Evolutionary conservation across 2,329 filamentous ascomycete species (phyloP).

Genomic region (Cercospora sp.): DNA sequence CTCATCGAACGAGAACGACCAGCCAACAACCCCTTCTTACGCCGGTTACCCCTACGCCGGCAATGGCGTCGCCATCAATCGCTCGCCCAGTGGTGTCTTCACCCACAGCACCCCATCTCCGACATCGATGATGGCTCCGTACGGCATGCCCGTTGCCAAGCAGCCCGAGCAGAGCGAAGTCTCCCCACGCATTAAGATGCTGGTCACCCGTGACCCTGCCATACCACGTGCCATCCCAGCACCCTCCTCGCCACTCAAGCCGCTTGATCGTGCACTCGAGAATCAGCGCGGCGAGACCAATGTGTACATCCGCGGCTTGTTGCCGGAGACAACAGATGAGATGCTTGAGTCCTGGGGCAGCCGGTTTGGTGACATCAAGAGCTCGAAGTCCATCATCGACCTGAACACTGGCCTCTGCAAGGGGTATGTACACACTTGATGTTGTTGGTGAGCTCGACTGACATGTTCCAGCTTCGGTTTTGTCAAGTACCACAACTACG

Average conservation of each 20-base stretch:
- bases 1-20: slow-evolving; percentile 56
- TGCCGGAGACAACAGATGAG: slow-evolving; percentile 92
- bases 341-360: slow-evolving; percentile 78
- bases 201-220: slow-evolving; percentile 68
- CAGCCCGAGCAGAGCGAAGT: slow-evolving; percentile 44
- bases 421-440: slow-evolving; percentile 62
- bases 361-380: slow-evolving; percentile 91
- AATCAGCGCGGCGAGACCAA: slow-evolving; percentile 96
- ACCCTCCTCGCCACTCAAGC: slow-evolving; percentile 81
- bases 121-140: slow-evolving; percentile 49
- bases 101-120: slow-evolving; percentile 54
- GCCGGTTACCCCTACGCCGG: slow-evolving; percentile 45
- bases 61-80: slow-evolving; percentile 51
- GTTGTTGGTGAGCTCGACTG: slow-evolving; percentile 30
- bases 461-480: slow-evolving; percentile 77
- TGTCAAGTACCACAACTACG: slow-evolving; percentile 86
- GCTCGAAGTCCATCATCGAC: slow-evolving; percentile 98
- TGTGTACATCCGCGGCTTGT: slow-evolving; percentile 94
- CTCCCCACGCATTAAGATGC: slow-evolving; percentile 48
- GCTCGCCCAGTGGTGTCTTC: slow-evolving; percentile 52
- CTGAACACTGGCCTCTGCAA: slow-evolving; percentile 91
- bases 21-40: slow-evolving; percentile 52
- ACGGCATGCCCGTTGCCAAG: slow-evolving; percentile 45
- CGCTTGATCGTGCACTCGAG: slow-evolving; percentile 88
- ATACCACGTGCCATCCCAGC: slow-evolving; percentile 90